Conservation (phyloP, 2,329 filamentous ascomycete genomes). For the Gremmenia infestans region DNA sequence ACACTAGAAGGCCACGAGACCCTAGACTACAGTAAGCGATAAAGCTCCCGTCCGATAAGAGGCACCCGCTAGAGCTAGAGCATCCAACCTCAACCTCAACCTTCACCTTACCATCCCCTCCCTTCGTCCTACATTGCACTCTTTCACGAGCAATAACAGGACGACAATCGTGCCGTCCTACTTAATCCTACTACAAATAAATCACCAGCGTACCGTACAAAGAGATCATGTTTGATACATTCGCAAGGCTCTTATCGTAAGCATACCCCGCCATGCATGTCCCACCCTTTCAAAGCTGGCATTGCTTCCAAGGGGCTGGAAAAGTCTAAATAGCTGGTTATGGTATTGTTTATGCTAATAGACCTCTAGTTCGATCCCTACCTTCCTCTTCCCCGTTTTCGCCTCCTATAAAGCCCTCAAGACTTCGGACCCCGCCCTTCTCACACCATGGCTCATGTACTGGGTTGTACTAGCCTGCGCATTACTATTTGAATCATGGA, state of each 20-base stretch:
- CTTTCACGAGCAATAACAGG: not conserved
- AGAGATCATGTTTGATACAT: constrained; percentile 65
- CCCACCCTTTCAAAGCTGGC: constrained; percentile 1
- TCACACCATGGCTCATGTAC: constrained; percentile 99
- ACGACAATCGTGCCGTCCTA: constrained; percentile 3
- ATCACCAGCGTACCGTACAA: not conserved
- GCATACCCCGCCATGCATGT: constrained; percentile 34
- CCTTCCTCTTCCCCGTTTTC: constrained; percentile 91
- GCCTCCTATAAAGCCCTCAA: constrained; percentile 97
- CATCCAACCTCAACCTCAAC: not conserved
- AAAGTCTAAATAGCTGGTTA: not conserved
- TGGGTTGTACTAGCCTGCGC: constrained; percentile 88
- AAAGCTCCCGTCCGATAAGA: constrained; percentile 9
- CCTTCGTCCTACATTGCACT: constrained; percentile 1
- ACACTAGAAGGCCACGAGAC: not conserved
- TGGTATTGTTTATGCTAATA: constrained; percentile 16
- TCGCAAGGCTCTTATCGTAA: constrained; percentile 74
- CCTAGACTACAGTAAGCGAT: not conserved
- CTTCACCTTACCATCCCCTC: constrained; percentile 2
- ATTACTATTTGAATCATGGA: constrained; percentile 80
- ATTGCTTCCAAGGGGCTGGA: constrained; percentile 2
- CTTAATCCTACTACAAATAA: not conserved
- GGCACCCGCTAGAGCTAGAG: constrained; percentile 2
- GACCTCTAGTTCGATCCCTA: constrained; percentile 66
- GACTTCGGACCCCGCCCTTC: constrained; percentile 79